Percentiles rank a stretch among this genome's conserved stretches.
Conservation (phyloP, 768 basidiomycete genomes). For the Mrakia blollopis region DNA sequence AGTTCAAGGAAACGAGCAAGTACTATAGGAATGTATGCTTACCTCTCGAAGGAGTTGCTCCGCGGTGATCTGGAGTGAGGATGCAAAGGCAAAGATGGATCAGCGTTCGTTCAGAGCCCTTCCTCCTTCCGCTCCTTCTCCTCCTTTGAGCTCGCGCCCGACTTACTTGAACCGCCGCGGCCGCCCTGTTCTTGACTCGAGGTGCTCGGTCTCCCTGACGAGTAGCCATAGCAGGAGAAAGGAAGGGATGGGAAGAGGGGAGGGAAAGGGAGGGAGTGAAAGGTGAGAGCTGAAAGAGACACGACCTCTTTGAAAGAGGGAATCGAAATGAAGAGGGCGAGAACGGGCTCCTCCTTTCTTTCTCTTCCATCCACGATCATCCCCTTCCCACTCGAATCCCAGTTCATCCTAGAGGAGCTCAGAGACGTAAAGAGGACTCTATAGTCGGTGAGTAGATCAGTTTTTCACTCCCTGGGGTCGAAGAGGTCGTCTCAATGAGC, state of each 20-base stretch:
- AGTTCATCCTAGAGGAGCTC: background rate
- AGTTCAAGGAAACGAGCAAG: background rate
- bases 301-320: background rate
- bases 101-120: constrained; percentile 5
- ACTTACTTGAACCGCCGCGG: constrained; percentile 82
- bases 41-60: constrained; percentile 96
- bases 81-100: constrained; percentile 26
- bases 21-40: constrained; percentile 28
- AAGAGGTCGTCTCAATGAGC: background rate
- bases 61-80: constrained; percentile 73
- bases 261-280: background rate
- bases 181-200: constrained; percentile 88
- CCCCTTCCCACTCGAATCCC: background rate
- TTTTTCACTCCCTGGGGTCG: background rate
- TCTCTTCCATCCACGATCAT: background rate
- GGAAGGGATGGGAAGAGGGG: background rate
- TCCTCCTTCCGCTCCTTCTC: background rate
- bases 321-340: background rate
- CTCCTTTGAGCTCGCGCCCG: background rate
- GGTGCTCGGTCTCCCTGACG: constrained; percentile 41
- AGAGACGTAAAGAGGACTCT: background rate
- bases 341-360: too few relatives aligned
- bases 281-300: background rate
- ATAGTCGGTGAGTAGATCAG: background rate
- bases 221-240: constrained; percentile 30